Base-by-base conservation (phyloP, 2,329 filamentous ascomycete species). In the Pseudogymnoascus sp. region DNA sequence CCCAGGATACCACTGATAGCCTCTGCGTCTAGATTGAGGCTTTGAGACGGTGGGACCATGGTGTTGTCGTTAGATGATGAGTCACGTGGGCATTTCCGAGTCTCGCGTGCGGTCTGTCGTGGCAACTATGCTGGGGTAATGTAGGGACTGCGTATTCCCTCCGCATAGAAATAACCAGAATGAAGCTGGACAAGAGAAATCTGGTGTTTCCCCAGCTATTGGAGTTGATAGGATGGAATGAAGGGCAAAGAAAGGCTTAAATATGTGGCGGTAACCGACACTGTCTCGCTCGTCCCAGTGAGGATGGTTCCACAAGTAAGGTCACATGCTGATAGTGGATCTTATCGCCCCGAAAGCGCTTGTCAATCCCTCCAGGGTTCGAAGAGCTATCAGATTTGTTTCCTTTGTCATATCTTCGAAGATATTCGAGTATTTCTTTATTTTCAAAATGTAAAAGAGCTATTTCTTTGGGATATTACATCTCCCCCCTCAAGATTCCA, bases 1-100 rank as follows among this genome's bases (percentile, higher is more conserved):
- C 89, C 93, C 77, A 89, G 92, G 70, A 97, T 97, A 62, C 93
- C 93, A 69, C 91, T 96, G 71, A 97, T 87, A 65, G 93, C 92
- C 73, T 95, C 90, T 65, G 96, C 87, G 75, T 96, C 90, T 69
- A 97, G 81, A 75, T 89, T 88, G 66, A 83, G 74, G 66, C 77
- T 77, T 70, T 80, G 78, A 7, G 80, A 76, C 49, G 82, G 81
- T 38, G 82, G 82, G 28, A 59, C 16, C 56, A 59, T 59, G 16
- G 56, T 25, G 28, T 37, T 49, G 43, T 16, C 7, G 43, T 49
- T 49, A 9, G 2, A 49, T 9, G 5, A 49, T 49, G 43, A 49
- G 43, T 49, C 43, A 49, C 43, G 43, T 49, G 43, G 43, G 23
- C 43, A 49, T 49, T 49, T 49, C 43, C 43, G 43, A 49, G 43